Conservation (phyloP, 2,329 filamentous ascomycete genomes). For the Cryphonectria radicalis region DNA sequence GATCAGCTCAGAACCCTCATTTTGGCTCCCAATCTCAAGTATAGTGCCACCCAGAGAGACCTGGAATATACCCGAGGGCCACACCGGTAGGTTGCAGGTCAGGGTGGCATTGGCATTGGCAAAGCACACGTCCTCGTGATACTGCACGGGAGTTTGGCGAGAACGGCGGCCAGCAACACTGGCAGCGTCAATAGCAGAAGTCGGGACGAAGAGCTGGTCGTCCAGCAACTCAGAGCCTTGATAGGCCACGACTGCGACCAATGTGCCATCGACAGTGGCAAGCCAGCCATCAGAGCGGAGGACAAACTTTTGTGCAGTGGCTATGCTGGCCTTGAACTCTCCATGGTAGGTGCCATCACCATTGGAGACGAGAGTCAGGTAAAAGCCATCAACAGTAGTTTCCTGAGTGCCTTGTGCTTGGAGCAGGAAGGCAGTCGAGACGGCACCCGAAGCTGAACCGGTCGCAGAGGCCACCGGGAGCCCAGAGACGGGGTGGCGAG, state of each 20-base stretch:
- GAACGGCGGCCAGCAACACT: background rate
- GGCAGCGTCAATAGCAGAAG: background rate
- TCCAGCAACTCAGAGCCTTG: background rate
- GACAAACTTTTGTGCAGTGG: background rate
- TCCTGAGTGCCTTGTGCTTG: background rate
- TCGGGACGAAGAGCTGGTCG: background rate
- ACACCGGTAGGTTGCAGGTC: background rate
- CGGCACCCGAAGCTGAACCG: background rate
- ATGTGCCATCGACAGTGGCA: background rate
- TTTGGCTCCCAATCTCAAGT: background rate
- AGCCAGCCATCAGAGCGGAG: background rate
- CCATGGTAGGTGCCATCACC: constrained; percentile 2
- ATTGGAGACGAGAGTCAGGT: background rate
- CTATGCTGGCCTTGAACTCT: background rate
- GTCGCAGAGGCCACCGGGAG: background rate
- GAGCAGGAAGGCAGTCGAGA: background rate
- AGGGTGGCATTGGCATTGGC: background rate
- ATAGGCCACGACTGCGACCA: background rate
- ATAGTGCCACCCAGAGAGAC: background rate
- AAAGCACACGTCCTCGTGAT: background rate
- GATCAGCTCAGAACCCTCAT: background rate
- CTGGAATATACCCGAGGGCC: background rate
- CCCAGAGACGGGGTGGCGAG: background rate
- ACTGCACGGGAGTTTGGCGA: background rate
- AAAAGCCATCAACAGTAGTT: background rate